Evolutionary conservation across 352 stramenopile species (phyloP), one percentile per base, ranked within the genome.

Genomic region (Phytophthora palmivora): DNA sequence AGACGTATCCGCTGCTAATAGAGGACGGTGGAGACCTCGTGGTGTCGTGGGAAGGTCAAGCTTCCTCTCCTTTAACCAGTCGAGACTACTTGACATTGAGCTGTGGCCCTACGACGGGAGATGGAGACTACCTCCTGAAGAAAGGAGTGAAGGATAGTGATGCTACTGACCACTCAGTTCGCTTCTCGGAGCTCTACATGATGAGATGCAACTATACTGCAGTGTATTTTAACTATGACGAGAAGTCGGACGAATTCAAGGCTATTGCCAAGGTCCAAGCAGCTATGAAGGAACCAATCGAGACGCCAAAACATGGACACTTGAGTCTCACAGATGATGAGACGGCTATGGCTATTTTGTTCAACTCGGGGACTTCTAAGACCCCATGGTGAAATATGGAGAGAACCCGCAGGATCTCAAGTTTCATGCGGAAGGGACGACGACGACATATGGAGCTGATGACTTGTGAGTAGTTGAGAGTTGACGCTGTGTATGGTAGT

Each of bases 271-370:
- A 50, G 18, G 57, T 92, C 3, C 45, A 72, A 22, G 63, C 79
- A 16, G 53, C 54, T 4, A 89, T 88, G 80, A 69, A 67, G 11
- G 78, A 89, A 18, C 70, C 77, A 1, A 76, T 81, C 6, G 58
- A 74, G n/a, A 52, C 76, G 1, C 84, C 84, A 5, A 91, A 93
- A 63, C 84, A 93, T 21, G 84, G 84, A 12, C 84, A 93, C 39
- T 45, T 93, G 15, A 86, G 78, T 51, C 58, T 93, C 15, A 89
- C 78, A 1, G 75, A 80, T 11, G 49, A 77, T 11, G 50, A 70
- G 8, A 53, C 74, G 3, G 76, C 82, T 10, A 91, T 93, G 82
- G 75, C 72, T 0, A 49, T 93, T 26, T 75, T 91, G 75, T 93
- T 88, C 51, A 93, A 89, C 37, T 89, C 84, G 10, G 82, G 74